These are phyloP conservation scores for Kuraishia hungarica DNA, from an alignment of 805 yeast species.

Conservation along the genomic window DNA sequence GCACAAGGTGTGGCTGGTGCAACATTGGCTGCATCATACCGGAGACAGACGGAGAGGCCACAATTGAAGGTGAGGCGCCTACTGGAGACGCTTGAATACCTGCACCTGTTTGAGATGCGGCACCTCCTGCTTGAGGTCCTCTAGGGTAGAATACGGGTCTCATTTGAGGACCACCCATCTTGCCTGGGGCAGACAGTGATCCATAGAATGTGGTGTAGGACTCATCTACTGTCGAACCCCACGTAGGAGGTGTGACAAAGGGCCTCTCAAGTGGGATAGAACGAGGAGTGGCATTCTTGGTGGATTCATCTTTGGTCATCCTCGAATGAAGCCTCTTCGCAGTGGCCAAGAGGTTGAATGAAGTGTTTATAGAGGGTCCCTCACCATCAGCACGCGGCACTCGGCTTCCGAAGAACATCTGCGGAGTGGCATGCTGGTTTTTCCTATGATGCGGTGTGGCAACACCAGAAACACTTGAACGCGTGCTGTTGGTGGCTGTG, in stretches of 20 bases:
- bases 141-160: not conserved
- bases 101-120: slow-evolving; percentile 9
- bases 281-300: slow-evolving; percentile 16
- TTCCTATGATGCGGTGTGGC: not conserved
- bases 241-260: slow-evolving; percentile 68
- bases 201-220: slow-evolving; percentile 27
- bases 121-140: slow-evolving; percentile 18
- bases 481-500: not conserved
- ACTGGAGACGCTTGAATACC: slow-evolving; percentile 4
- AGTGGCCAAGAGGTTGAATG: slow-evolving; percentile 46
- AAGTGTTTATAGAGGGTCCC: slow-evolving; percentile 26
- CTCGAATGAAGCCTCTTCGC: slow-evolving; percentile 24
- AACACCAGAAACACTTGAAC: slow-evolving; percentile 2
- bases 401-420: slow-evolving; percentile 29
- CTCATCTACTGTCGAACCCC: slow-evolving; percentile 54
- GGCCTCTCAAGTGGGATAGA: slow-evolving; percentile 48
- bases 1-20: not conserved
- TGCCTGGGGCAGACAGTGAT: not conserved
- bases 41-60: slow-evolving; percentile 5
- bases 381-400: slow-evolving; percentile 20
- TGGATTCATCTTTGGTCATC: slow-evolving; percentile 8
- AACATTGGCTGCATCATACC: slow-evolving; percentile 5
- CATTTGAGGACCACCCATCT: not conserved
- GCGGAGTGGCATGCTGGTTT: slow-evolving; percentile 11
- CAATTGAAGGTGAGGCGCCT: slow-evolving; percentile 2